Evolutionary conservation across 495 filamentous ascomycete species (phyloP).

Genomic region (Jackrogersella multiformis): DNA sequence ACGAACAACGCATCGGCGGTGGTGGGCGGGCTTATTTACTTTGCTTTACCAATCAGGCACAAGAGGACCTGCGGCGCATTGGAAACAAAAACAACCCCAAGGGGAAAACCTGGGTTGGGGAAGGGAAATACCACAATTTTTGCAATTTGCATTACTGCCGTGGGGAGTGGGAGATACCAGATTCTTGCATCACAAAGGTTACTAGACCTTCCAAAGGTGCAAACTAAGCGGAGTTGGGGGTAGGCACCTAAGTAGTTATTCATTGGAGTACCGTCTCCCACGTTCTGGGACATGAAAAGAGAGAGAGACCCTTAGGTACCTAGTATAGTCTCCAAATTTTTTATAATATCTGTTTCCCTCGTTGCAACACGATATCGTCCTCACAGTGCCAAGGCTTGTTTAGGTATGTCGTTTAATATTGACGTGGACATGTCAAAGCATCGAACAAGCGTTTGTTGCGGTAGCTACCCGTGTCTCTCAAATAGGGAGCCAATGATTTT

Average conservation of each 20-base stretch:
- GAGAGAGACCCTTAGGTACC: neutral
- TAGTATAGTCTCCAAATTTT: neutral
- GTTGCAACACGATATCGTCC: neutral
- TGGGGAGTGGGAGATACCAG: constrained; percentile 41
- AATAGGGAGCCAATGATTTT: neutral
- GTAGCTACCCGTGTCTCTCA: constrained; percentile 1
- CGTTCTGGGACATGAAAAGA: neutral
- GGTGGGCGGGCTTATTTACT: constrained; percentile 20
- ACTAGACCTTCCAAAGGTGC: constrained; percentile 36
- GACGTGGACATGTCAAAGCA: constrained; percentile 2
- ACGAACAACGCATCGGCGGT: constrained; percentile 24
- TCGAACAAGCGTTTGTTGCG: constrained; percentile 7
- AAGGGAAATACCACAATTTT: constrained; percentile 23
- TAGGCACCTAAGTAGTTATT: constrained; percentile 9
- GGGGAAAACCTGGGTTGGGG: constrained; percentile 30
- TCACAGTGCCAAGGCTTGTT: constrained; percentile 4
- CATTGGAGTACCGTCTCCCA: neutral
- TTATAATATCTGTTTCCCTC: constrained; percentile 2
- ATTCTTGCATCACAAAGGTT: constrained; percentile 42
- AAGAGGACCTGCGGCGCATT: constrained; percentile 28
- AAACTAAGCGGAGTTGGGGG: constrained; percentile 24
- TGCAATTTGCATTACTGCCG: constrained; percentile 29
- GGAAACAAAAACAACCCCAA: constrained; percentile 21
- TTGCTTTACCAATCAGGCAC: constrained; percentile 42
- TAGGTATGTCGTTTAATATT: neutral